A percentile compares a stretch with the other conserved stretches of the same genome.
phyloP scores from a whole-genome alignment of 495 filamentous ascomycete genomes.

The Xylaria intraflava region DNA sequence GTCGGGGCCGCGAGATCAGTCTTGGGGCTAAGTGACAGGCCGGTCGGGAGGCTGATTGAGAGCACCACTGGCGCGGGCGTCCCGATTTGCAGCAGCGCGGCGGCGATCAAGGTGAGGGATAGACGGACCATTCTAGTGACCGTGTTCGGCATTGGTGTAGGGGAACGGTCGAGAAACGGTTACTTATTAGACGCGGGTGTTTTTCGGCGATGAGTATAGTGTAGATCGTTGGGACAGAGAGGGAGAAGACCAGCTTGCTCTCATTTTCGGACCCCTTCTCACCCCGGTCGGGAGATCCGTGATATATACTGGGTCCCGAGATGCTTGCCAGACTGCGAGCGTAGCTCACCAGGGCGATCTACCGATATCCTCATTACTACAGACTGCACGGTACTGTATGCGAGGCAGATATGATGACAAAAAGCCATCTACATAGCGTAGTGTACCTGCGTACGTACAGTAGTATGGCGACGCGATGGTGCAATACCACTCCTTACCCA shows the following conservation, averaged over 20 bases:
- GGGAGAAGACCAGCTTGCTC: slow-evolving; percentile 8
- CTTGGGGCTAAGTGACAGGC: neutral
- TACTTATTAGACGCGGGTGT: too few species aligned
- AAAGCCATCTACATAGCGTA: too few species aligned
- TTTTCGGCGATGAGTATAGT: neutral
- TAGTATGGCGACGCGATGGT: too few species aligned
- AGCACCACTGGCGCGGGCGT: neutral
- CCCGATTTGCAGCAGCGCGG: neutral
- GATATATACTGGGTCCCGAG: too few species aligned
- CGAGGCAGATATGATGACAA: too few species aligned
- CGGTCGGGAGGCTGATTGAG: neutral
- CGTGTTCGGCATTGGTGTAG: neutral
- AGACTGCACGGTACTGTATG: too few species aligned
- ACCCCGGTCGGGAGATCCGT: neutral
- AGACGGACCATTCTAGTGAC: slow-evolving; percentile 5
- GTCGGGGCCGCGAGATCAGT: neutral
- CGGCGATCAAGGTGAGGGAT: slow-evolving; percentile 1
- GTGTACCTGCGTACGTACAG: too few species aligned
- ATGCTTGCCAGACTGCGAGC: too few species aligned
- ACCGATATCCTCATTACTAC: neutral
- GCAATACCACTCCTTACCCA: too few species aligned
- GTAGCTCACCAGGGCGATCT: neutral
- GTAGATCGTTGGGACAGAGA: neutral
- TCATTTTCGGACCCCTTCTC: neutral
- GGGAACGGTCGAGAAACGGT: neutral